Percentiles rank a stretch among this genome's conserved stretches.
These are phyloP conservation scores for Croton setiger DNA, from an alignment of 441 rosid genomes.

Conservation along the genomic window DNA sequence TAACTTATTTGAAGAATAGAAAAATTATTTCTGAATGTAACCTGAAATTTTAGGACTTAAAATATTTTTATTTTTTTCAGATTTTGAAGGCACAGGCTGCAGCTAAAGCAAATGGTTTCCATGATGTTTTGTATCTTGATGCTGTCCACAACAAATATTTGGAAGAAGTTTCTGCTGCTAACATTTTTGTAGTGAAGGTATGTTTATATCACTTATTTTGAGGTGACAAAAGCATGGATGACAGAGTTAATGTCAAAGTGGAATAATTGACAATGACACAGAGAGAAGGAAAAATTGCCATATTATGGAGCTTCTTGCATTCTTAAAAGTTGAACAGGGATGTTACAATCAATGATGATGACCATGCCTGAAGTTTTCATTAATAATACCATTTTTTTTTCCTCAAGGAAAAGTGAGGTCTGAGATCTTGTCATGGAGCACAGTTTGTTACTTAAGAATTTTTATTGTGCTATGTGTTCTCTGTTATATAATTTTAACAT, in stretches of 20 bases:
- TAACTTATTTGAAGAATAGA: not conserved
- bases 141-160: constrained; percentile 33
- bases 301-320: not conserved
- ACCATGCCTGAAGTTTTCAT: not conserved
- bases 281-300: not conserved
- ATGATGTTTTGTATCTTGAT: constrained; percentile 41
- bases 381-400: not conserved
- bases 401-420: not conserved
- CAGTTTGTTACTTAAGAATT: too few species aligned
- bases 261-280: not conserved
- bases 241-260: not conserved
- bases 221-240: not conserved
- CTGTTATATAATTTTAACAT: too few species aligned
- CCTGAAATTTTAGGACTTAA: not conserved
- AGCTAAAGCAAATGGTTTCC: constrained; percentile 36
- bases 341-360: not conserved
- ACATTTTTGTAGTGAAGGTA: constrained; percentile 42
- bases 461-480: too few species aligned
- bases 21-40: not conserved
- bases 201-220: not conserved
- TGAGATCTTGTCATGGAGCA: not conserved
- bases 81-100: constrained; percentile 27
- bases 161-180: constrained; percentile 38
- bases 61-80: constrained; percentile 18
- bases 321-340: not conserved